Conservation (phyloP, 2,329 filamentous ascomycete species). For the Botrytis fabae region DNA sequence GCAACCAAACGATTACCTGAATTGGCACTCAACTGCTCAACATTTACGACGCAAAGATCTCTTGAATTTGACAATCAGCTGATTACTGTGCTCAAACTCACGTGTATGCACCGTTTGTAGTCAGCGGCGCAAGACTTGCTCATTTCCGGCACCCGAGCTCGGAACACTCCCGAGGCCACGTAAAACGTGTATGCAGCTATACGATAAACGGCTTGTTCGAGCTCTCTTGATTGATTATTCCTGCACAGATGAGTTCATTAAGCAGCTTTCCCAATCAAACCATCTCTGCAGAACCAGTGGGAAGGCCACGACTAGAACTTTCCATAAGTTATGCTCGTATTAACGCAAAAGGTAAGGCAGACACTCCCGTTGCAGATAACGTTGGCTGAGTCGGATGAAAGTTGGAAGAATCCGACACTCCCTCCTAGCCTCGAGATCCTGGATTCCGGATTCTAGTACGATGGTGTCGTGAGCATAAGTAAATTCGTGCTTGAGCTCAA, state of each 20-base stretch:
- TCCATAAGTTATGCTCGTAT: background rate
- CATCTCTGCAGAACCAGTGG: background rate
- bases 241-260: background rate
- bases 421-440: background rate
- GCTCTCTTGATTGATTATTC: background rate
- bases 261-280: background rate
- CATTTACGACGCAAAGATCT: background rate
- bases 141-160: background rate
- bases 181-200: background rate
- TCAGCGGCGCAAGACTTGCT: background rate
- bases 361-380: background rate
- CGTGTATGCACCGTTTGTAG: background rate
- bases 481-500: background rate
- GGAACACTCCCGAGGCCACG: background rate
- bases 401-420: background rate
- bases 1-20: background rate
- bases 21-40: background rate
- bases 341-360: background rate
- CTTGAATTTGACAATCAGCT: background rate
- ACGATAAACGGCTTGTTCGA: background rate
- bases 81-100: background rate
- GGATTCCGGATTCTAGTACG: background rate
- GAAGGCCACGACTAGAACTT: background rate
- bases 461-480: background rate
- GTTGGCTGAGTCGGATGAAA: background rate